Conservation (phyloP, 495 filamentous ascomycete genomes). For the Podospora bellae-mahoneyi region DNA sequence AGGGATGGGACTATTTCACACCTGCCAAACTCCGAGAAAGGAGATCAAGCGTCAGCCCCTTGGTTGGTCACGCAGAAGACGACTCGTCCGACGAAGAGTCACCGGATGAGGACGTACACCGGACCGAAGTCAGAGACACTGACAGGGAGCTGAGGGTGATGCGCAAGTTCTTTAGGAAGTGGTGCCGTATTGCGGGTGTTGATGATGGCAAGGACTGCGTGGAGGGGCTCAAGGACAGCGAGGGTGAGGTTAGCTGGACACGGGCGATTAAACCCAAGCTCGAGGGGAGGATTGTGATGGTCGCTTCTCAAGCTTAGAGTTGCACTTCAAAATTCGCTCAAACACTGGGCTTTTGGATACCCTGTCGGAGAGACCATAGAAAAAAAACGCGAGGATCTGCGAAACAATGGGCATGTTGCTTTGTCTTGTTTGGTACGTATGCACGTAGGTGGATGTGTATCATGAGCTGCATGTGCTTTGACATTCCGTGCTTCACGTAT, state of each 20-base stretch:
- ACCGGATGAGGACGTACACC: slow-evolving; percentile 24
- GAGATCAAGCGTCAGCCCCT: slow-evolving; percentile 26
- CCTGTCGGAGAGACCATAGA: neutral
- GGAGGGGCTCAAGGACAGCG: slow-evolving; percentile 48
- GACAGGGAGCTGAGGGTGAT: slow-evolving; percentile 47
- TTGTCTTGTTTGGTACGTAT: neutral
- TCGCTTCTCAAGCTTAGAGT: slow-evolving; percentile 11
- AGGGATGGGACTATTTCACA: slow-evolving; percentile 41
- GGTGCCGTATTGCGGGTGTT: slow-evolving; percentile 68
- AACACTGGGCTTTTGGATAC: neutral
- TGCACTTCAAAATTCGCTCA: neutral
- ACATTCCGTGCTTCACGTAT: neutral
- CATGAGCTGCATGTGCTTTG: neutral
- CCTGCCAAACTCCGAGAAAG: slow-evolving; percentile 44
- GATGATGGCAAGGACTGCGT: slow-evolving; percentile 38
- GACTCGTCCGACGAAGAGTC: slow-evolving; percentile 35
- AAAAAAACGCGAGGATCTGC: neutral
- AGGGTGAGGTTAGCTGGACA: slow-evolving; percentile 72
- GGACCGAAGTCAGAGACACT: slow-evolving; percentile 32
- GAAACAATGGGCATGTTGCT: neutral
- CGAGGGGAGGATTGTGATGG: slow-evolving; percentile 66
- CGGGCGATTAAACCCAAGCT: slow-evolving; percentile 68
- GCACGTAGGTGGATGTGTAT: neutral
- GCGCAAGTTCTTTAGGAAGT: slow-evolving; percentile 63
- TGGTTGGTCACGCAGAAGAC: slow-evolving; percentile 35